A percentile compares a stretch with the other conserved stretches of the same genome.
These are phyloP conservation scores for Bipolaris zeicola DNA, from an alignment of 2,329 filamentous ascomycete genomes.

Conservation along the genomic window DNA sequence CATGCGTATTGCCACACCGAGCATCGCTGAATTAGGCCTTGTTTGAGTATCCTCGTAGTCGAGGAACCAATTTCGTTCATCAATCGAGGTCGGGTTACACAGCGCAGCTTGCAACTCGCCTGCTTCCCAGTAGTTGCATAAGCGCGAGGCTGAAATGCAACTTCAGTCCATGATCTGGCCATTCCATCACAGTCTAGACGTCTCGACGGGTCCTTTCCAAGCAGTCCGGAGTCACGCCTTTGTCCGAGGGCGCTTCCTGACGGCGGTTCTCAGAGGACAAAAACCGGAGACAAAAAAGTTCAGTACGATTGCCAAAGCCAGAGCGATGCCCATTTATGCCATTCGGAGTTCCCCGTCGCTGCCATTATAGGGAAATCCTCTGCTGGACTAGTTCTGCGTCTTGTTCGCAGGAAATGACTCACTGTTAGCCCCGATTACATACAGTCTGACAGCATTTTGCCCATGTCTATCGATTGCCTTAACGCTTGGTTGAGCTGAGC, in stretches of 20 bases:
- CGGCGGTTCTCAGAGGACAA: slow-evolving; percentile 13
- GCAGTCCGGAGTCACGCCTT: slow-evolving; percentile 21
- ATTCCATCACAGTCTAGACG: slow-evolving; percentile 27
- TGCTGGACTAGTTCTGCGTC: slow-evolving; percentile 21
- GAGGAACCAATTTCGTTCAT: slow-evolving; percentile 12
- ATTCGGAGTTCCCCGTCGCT: slow-evolving; percentile 16
- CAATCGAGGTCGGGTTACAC: slow-evolving; percentile 13
- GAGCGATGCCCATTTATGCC: slow-evolving; percentile 30
- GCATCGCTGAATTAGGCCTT: slow-evolving; percentile 7
- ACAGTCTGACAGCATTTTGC: slow-evolving; percentile 24
- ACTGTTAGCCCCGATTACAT: slow-evolving; percentile 27
- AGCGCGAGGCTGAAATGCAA: slow-evolving; percentile 27
- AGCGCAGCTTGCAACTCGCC: slow-evolving; percentile 8
- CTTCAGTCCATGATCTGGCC: slow-evolving; percentile 33
- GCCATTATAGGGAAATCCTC: slow-evolving; percentile 18
- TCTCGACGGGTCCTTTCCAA: slow-evolving; percentile 17
- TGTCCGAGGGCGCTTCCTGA: slow-evolving; percentile 31
- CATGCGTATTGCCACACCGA: slow-evolving; percentile 10
- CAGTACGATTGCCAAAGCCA: slow-evolving; percentile 19
- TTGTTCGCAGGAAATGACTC: slow-evolving; percentile 24
- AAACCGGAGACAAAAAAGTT: slow-evolving; percentile 15
- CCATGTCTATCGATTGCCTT: slow-evolving; percentile 24
- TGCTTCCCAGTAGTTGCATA: slow-evolving; percentile 31
- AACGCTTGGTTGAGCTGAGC: slow-evolving; percentile 18
- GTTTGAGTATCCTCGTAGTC: slow-evolving; percentile 16